Base-by-base conservation (phyloP, 495 filamentous ascomycete species). In the Aspergillus steynii region DNA sequence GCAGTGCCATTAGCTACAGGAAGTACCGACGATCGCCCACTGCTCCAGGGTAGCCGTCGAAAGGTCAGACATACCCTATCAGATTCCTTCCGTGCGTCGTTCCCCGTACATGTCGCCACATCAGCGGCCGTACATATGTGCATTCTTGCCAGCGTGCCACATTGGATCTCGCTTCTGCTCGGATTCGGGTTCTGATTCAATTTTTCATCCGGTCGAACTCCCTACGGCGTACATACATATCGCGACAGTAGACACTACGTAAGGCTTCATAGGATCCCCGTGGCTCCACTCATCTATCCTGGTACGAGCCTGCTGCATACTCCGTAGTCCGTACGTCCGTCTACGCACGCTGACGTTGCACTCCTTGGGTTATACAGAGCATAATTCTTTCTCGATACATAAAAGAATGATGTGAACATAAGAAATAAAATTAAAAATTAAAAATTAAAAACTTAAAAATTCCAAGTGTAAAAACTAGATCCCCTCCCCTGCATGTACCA, bases 111-210 rank as follows among this genome's bases (percentile, higher is more conserved):
- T 26, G 25, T 26, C 20, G n/a, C 14, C 52, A 25, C 26, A 12
- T 29, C 12, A 31, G 32, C 50, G 12, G 29, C 50, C n/a, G 25
- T 31, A 31, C 50, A 53, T 10, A 53, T 53, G 26, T n/a, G 26
- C n/a, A 37, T 42, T 37, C 37, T 31, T 31, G 15, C 52, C n/a
- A 37, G 29, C 31, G 12, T 26, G 52, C 52, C 52, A 54, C 29
- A 54, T 47, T 20, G 27, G 27, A 47, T 56, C 54, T 56, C 54
- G 20, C 34, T 56, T 42, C 26, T 47, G 4, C n/a, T 56, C 32
- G 54, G 37, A 1, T 14, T 42, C 12, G 10, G 12, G 9, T 42
- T 42, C 9, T 12, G 20, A 42, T 42, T 3, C 7, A 3, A 2
- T 37, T 37, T 2, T 37, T 15, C 37, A 42, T 42, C 37, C 37